Conservation (phyloP, 345 rosid genomes). For the Physaria fendleri region DNA sequence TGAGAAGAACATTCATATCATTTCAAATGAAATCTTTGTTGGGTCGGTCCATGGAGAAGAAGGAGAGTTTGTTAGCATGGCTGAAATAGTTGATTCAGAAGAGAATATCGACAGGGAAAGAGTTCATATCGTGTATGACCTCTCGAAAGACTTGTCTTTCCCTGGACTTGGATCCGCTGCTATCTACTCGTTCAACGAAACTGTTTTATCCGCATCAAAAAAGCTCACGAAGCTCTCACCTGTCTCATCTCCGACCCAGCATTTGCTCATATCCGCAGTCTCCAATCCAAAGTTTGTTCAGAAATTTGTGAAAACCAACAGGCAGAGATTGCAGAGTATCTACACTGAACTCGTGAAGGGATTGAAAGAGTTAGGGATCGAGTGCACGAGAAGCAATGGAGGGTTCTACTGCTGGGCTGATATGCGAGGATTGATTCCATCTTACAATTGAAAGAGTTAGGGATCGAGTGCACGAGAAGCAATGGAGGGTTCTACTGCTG, state of each 20-base stretch:
- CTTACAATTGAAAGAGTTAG: constrained; percentile 72
- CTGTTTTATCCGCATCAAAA: constrained; percentile 51
- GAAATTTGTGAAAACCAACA: constrained; percentile 36
- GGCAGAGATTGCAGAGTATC: constrained; percentile 46
- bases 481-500: constrained; percentile 79
- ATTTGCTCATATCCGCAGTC: constrained; percentile 54
- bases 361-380: constrained; percentile 58
- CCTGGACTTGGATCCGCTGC: constrained; percentile 58
- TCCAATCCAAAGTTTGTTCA: constrained; percentile 45
- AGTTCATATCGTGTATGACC: constrained; percentile 67
- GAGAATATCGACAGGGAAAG: constrained; percentile 52
- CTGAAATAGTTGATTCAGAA: constrained; percentile 54
- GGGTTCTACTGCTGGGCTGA: constrained; percentile 89
- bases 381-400: constrained; percentile 52
- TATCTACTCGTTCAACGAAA: constrained; percentile 61
- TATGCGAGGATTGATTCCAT: constrained; percentile 62
- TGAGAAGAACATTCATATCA: constrained; percentile 78
- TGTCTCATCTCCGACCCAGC: constrained; percentile 62
- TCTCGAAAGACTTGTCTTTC: constrained; percentile 69
- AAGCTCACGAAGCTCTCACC: constrained; percentile 68
- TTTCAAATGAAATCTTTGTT: constrained; percentile 68
- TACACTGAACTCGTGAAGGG: constrained; percentile 40
- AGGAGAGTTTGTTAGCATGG: constrained; percentile 68
- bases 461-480: constrained; percentile 53
- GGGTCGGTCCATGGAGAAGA: constrained; percentile 45